A percentile compares a stretch with the other conserved stretches of the same genome.
phyloP scores from a whole-genome alignment of 2,329 filamentous ascomycete genomes.

The Ilyonectria mors-panacis region DNA sequence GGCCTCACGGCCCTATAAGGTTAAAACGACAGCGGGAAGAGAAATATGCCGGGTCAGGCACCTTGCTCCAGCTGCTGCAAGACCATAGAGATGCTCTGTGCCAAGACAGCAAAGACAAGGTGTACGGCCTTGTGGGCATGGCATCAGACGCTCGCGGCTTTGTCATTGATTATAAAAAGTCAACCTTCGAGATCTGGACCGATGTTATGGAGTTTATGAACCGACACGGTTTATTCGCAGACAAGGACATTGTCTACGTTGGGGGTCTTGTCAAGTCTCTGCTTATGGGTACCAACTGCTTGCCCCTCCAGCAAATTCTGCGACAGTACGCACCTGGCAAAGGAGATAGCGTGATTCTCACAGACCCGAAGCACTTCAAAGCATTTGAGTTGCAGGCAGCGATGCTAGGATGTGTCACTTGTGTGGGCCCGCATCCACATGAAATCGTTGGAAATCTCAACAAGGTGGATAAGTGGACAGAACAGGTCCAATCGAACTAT shows the following conservation, averaged over 20 bases:
- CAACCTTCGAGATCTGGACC: constrained; percentile 46
- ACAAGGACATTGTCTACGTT: constrained; percentile 9
- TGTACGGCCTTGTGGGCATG: constrained; percentile 50
- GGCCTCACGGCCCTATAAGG: constrained; percentile 31
- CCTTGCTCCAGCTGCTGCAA: constrained; percentile 37
- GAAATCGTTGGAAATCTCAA: constrained; percentile 24
- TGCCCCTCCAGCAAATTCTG: constrained; percentile 2
- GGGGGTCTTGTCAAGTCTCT: constrained; percentile 21
- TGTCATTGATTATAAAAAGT: constrained; percentile 48
- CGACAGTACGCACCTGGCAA: background rate
- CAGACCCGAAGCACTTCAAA: background rate
- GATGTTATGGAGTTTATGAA: constrained; percentile 48
- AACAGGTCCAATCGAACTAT: constrained; percentile 9
- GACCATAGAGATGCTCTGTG: constrained; percentile 44
- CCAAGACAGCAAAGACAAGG: constrained; percentile 48
- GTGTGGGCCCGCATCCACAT: constrained; percentile 9
- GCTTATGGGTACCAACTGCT: constrained; percentile 1
- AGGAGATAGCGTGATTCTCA: background rate
- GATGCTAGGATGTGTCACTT: constrained; percentile 10
- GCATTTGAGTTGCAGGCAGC: constrained; percentile 7
- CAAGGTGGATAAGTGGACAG: constrained; percentile 22
- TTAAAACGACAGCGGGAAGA: constrained; percentile 35
- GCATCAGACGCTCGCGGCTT: constrained; percentile 45
- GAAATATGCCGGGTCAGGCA: constrained; percentile 13
- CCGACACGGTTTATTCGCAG: background rate